phyloP scores from a whole-genome alignment of 2,329 filamentous ascomycete genomes.

The Hymenotorrendiella dingleyae region DNA sequence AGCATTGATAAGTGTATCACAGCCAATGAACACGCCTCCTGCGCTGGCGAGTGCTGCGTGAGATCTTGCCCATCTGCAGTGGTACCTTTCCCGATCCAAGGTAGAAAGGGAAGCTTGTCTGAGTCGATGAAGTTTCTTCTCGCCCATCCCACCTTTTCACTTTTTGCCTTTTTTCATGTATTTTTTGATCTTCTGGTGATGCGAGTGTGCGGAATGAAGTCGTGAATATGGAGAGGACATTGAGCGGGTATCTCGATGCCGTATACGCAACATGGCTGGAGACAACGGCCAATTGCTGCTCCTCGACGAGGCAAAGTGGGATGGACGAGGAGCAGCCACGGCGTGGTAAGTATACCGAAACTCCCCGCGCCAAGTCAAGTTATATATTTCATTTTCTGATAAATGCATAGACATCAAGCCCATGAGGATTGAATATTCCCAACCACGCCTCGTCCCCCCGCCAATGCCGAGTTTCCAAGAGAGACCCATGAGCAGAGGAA shows the following conservation, averaged over 20 bases:
- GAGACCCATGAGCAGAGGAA: slow-evolving; percentile 25
- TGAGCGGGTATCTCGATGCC: slow-evolving; percentile 30
- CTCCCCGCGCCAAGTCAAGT: too few species aligned
- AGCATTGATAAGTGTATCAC: not conserved
- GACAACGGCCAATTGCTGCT: slow-evolving; percentile 26
- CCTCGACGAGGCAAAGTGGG: slow-evolving; percentile 10
- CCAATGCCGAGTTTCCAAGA: slow-evolving; percentile 28
- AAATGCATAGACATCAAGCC: slow-evolving; percentile 27
- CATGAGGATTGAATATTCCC: slow-evolving; percentile 34
- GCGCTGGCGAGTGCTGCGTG: not conserved
- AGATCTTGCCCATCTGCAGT: slow-evolving; percentile 4
- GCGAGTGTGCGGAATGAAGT: slow-evolving; percentile 23
- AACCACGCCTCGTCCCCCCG: slow-evolving; percentile 34
- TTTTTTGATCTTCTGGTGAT: slow-evolving; percentile 7
- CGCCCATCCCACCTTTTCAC: not conserved
- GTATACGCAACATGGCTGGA: slow-evolving; percentile 26
- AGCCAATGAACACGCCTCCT: not conserved
- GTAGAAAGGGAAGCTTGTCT: not conserved
- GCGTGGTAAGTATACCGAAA: slow-evolving; percentile 20
- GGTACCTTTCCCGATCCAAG: not conserved
- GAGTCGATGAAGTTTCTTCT: not conserved
- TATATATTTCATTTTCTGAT: slow-evolving; percentile 14
- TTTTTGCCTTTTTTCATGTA: not conserved
- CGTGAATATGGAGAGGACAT: slow-evolving; percentile 28
- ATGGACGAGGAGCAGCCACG: slow-evolving; percentile 12